These are phyloP conservation scores for Amauroascus niger DNA, from an alignment of 2,329 filamentous ascomycete genomes.

Conservation along the genomic window DNA sequence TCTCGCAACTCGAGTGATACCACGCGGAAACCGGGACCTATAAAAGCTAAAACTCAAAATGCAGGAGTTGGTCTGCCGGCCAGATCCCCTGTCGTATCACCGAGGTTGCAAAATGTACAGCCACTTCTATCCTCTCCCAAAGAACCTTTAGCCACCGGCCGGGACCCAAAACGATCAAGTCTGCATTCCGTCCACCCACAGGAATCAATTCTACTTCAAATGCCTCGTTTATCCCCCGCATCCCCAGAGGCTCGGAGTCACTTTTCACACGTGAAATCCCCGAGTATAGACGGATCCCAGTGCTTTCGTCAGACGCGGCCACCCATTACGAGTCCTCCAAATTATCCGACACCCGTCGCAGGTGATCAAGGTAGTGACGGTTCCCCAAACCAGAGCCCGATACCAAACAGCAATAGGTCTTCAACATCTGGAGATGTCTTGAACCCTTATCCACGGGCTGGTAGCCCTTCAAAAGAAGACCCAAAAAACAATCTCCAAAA, in stretches of 20 bases:
- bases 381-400: constrained; percentile 3
- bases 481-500: constrained; percentile 7
- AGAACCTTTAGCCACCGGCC: constrained; percentile 23
- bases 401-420: constrained; percentile 9
- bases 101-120: constrained; percentile 14
- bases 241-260: not conserved
- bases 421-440: constrained; percentile 12
- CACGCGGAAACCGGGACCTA: not conserved
- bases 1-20: not conserved
- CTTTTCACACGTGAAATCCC: constrained; percentile 17
- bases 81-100: constrained; percentile 9
- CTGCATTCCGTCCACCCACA: constrained; percentile 19
- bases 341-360: not conserved
- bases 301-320: constrained; percentile 7
- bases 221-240: not conserved
- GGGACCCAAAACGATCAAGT: constrained; percentile 20
- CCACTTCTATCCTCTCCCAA: constrained; percentile 25
- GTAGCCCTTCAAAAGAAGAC: constrained; percentile 15
- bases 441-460: constrained; percentile 8
- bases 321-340: constrained; percentile 9
- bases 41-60: not conserved
- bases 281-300: constrained; percentile 17
- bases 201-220: not conserved
- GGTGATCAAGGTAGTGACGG: not conserved
- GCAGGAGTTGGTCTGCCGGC: not conserved